phyloP scores from a whole-genome alignment of 2,329 filamentous ascomycete species.

The Phialophora chinensis region DNA sequence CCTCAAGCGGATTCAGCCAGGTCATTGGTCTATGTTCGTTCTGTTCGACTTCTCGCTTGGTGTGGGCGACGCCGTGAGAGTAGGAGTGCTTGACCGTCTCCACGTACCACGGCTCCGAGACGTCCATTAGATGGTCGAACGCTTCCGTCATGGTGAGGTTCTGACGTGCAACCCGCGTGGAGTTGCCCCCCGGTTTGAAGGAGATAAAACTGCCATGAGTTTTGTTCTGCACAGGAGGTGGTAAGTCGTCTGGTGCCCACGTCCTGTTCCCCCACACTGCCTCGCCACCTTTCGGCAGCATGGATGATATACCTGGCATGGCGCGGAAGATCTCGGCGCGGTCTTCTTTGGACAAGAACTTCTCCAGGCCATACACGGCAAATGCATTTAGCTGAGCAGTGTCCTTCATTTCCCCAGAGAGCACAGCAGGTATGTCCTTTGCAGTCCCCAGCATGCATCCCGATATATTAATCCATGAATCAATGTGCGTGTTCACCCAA shows the following conservation, averaged over 20 bases:
- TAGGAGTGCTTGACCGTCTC: slow-evolving; percentile 75
- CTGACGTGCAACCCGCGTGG: slow-evolving; percentile 45
- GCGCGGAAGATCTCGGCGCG: slow-evolving; percentile 91
- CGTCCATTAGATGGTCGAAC: slow-evolving; percentile 76
- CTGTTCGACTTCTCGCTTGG: slow-evolving; percentile 75
- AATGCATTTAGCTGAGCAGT: slow-evolving; percentile 96
- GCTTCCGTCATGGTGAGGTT: slow-evolving; percentile 85
- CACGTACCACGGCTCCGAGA: slow-evolving; percentile 84
- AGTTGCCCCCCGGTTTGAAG: slow-evolving; percentile 72
- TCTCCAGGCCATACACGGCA: slow-evolving; percentile 94
- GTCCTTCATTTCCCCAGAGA: slow-evolving; percentile 98
- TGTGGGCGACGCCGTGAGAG: slow-evolving; percentile 86
- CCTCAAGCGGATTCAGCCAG: slow-evolving; percentile 97
- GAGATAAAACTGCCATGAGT: slow-evolving; percentile 84
- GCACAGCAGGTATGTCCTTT: slow-evolving; percentile 85
- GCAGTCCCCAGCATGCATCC: slow-evolving; percentile 96
- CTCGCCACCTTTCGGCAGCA: slow-evolving; percentile 93
- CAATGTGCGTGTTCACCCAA: slow-evolving; percentile 90
- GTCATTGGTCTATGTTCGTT: slow-evolving; percentile 79
- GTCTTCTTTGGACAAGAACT: slow-evolving; percentile 89
- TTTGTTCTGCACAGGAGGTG: slow-evolving; percentile 60
- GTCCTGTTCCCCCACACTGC: slow-evolving; percentile 91
- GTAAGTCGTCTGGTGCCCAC: slow-evolving; percentile 86
- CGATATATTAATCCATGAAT: slow-evolving; percentile 97
- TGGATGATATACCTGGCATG: slow-evolving; percentile 95